These are phyloP conservation scores for Coemansia sp. DNA, from an alignment of 192 early-diverging fungal genomes.

Conservation along the genomic window DNA sequence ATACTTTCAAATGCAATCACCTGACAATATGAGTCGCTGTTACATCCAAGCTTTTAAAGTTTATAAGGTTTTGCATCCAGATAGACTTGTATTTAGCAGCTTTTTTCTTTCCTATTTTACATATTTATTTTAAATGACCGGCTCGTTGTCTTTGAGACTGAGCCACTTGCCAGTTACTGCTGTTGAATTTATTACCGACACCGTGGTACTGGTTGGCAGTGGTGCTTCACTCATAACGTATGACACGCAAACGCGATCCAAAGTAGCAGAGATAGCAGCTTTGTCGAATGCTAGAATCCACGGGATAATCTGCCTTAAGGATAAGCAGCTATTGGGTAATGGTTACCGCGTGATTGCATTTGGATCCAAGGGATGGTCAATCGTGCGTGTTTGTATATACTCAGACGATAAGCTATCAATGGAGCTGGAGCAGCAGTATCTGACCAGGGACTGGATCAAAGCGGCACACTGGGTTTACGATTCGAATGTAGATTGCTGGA, in stretches of 20 bases:
- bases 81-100: too few species aligned
- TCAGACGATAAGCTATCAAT: not conserved
- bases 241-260: slow-evolving; percentile 13
- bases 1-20: too few species aligned
- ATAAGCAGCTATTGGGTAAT: not conserved
- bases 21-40: too few species aligned
- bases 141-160: not conserved
- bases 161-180: slow-evolving; percentile 42
- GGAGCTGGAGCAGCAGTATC: slow-evolving; percentile 30
- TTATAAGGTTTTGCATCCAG: too few species aligned
- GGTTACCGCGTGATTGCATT: slow-evolving; percentile 27
- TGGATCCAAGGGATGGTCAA: slow-evolving; percentile 53
- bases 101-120: not conserved
- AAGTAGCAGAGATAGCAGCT: slow-evolving; percentile 5
- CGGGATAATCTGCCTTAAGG: slow-evolving; percentile 33
- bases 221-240: slow-evolving; percentile 45
- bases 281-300: slow-evolving; percentile 42
- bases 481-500: not conserved
- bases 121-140: not conserved
- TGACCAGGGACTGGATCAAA: slow-evolving; percentile 72
- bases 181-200: slow-evolving; percentile 38
- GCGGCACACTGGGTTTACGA: slow-evolving; percentile 67
- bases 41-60: too few species aligned
- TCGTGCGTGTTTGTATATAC: slow-evolving; percentile 9
- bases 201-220: slow-evolving; percentile 31